A percentile compares a stretch with the other conserved stretches of the same genome.
These are phyloP conservation scores for Apiospora hydei DNA, from an alignment of 2,329 filamentous ascomycete genomes.

Conservation along the genomic window DNA sequence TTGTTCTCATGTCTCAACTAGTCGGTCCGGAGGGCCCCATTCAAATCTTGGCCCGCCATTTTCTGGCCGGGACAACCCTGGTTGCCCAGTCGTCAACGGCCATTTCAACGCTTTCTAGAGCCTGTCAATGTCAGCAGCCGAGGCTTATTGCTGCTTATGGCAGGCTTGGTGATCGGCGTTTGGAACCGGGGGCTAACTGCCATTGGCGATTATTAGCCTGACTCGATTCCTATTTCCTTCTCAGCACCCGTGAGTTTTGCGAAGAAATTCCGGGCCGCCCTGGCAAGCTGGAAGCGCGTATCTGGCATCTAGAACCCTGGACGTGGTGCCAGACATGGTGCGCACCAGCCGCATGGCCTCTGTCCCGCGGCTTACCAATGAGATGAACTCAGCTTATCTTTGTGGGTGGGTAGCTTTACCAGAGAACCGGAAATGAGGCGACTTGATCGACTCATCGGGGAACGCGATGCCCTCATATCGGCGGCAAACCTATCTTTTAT, in stretches of 20 bases:
- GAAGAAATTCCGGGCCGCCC: background rate
- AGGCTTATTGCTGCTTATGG: slow-evolving; percentile 15
- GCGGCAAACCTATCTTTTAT: background rate
- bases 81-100: background rate
- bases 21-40: slow-evolving; percentile 21
- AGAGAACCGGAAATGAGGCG: slow-evolving; percentile 20
- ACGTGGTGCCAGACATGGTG: background rate
- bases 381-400: slow-evolving; percentile 22
- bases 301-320: slow-evolving; percentile 5
- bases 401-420: slow-evolving; percentile 18
- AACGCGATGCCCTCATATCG: slow-evolving; percentile 14
- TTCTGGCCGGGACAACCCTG: slow-evolving; percentile 5
- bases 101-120: slow-evolving; percentile 18
- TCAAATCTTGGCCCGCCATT: background rate
- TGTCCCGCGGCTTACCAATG: slow-evolving; percentile 8
- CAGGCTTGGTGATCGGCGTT: slow-evolving; percentile 1
- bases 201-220: background rate
- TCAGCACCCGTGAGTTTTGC: background rate
- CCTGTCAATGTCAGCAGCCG: slow-evolving; percentile 18
- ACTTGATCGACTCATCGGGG: slow-evolving; percentile 13
- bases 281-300: background rate
- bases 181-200: background rate
- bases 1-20: slow-evolving; percentile 14
- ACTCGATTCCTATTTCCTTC: background rate
- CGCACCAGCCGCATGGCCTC: slow-evolving; percentile 15